Evolutionary conservation across 2,329 filamentous ascomycete species (phyloP).

Genomic region (Penicillium sp.): DNA sequence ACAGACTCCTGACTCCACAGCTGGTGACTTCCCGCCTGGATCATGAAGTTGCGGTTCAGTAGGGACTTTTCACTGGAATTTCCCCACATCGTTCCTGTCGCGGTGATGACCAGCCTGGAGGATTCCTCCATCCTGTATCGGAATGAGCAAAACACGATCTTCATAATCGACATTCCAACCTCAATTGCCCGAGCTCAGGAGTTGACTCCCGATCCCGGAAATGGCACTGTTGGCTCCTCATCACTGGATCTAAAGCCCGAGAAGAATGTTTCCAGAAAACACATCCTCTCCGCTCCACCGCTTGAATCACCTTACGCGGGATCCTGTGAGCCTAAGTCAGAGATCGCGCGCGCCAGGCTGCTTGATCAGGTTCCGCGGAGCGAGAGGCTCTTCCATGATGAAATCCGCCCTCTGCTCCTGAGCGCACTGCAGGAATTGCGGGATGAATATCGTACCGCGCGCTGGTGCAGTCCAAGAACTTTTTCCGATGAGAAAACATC

Average conservation of each 20-base stretch:
- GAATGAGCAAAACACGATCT: constrained; percentile 44
- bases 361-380: constrained; percentile 33
- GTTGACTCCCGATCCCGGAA: constrained; percentile 4
- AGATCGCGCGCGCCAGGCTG: constrained; percentile 42
- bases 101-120: constrained; percentile 1
- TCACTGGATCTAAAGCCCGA: background rate
- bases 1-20: background rate
- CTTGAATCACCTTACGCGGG: constrained; percentile 47
- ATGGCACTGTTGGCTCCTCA: background rate
- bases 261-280: background rate
- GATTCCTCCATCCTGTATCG: constrained; percentile 51
- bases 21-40: background rate
- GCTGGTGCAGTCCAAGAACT: constrained; percentile 36
- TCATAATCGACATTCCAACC: constrained; percentile 57
- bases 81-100: background rate
- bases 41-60: background rate
- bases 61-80: background rate
- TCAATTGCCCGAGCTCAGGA: constrained; percentile 57
- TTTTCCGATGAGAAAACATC: constrained; percentile 4
- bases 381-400: constrained; percentile 32
- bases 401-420: constrained; percentile 35
- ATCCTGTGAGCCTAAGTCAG: constrained; percentile 50
- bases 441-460: constrained; percentile 6
- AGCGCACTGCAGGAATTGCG: constrained; percentile 39
- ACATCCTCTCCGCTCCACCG: constrained; percentile 48